Conservation (phyloP, 2,329 filamentous ascomycete species). For the Claviceps sp. region DNA sequence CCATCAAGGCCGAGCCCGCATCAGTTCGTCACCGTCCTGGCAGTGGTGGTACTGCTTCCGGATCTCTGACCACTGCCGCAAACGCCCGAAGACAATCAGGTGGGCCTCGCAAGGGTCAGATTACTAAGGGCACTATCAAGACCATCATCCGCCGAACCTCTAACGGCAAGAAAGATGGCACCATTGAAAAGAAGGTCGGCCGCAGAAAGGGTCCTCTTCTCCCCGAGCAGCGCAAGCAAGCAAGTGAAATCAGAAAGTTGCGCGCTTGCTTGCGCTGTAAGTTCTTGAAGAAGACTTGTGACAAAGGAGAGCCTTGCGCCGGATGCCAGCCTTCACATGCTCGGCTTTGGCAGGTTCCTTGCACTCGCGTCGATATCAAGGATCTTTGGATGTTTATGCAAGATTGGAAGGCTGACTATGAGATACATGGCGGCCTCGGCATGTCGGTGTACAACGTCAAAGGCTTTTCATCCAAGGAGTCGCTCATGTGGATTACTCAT, state of each 20-base stretch:
- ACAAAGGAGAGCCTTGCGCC: slow-evolving; percentile 91
- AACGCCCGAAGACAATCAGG: slow-evolving; percentile 50
- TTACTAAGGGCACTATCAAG: slow-evolving; percentile 65
- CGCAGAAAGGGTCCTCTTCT: slow-evolving; percentile 78
- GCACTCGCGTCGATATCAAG: slow-evolving; percentile 96
- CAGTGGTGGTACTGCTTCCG: slow-evolving; percentile 47
- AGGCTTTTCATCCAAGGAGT: slow-evolving; percentile 57
- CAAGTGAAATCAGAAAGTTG: slow-evolving; percentile 90
- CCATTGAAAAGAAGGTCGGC: slow-evolving; percentile 80
- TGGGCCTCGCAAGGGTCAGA: slow-evolving; percentile 58
- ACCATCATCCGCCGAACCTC: slow-evolving; percentile 69
- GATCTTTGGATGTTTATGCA: slow-evolving; percentile 98
- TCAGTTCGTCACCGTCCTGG: slow-evolving; percentile 47
- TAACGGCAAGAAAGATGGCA: slow-evolving; percentile 65
- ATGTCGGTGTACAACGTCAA: slow-evolving; percentile 94
- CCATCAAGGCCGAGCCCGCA: slow-evolving; percentile 44
- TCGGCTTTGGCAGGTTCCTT: slow-evolving; percentile 91
- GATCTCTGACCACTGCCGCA: slow-evolving; percentile 48
- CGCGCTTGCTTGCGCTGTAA: slow-evolving; percentile 91
- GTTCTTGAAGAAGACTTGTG: slow-evolving; percentile 98
- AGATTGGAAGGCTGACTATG: slow-evolving; percentile 96
- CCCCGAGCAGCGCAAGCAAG: slow-evolving; percentile 90
- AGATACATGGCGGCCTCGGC: slow-evolving; percentile 73
- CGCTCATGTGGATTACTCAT: slow-evolving; percentile 81
- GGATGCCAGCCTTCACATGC: slow-evolving; percentile 94